A percentile compares a stretch with the other conserved stretches of the same genome.
phyloP scores from a whole-genome alignment of 441 rosid genomes.

The Adansonia madagascariensis region DNA sequence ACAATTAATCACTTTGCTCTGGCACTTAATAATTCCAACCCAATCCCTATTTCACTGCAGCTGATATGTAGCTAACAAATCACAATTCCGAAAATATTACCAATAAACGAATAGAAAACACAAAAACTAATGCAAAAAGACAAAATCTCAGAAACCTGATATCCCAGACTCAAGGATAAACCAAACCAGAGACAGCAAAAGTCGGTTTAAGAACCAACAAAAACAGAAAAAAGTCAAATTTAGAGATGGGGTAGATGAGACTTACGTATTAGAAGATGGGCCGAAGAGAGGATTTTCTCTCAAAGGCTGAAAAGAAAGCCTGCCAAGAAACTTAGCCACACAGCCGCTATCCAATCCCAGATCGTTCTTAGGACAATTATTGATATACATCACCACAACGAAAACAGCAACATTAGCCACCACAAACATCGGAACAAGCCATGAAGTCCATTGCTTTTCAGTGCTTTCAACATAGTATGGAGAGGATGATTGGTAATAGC shows the following conservation, averaged over 20 bases:
- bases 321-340: conserved; percentile 71
- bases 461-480: conserved; percentile 41
- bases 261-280: conserved; percentile 87
- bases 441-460: conserved; percentile 76
- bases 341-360: conserved; percentile 51
- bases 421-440: conserved; percentile 82
- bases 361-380: conserved; percentile 76
- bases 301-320: conserved; percentile 85
- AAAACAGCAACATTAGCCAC: conserved; percentile 70
- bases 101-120: background rate
- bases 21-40: background rate
- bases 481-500: conserved; percentile 27
- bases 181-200: conserved; percentile 18
- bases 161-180: conserved; percentile 19
- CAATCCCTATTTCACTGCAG: background rate
- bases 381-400: conserved; percentile 70
- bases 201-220: background rate
- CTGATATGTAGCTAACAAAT: background rate
- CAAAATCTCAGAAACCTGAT: background rate
- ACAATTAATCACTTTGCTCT: background rate
- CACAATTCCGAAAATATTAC: too few relatives aligned
- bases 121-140: background rate
- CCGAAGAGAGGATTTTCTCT: conserved; percentile 91
- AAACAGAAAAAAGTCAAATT: background rate
- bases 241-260: background rate